A percentile compares a stretch with the other conserved stretches of the same genome.
phyloP scores from a whole-genome alignment of 2,329 filamentous ascomycete species.

The Lasiodiplodia gonubiensis region DNA sequence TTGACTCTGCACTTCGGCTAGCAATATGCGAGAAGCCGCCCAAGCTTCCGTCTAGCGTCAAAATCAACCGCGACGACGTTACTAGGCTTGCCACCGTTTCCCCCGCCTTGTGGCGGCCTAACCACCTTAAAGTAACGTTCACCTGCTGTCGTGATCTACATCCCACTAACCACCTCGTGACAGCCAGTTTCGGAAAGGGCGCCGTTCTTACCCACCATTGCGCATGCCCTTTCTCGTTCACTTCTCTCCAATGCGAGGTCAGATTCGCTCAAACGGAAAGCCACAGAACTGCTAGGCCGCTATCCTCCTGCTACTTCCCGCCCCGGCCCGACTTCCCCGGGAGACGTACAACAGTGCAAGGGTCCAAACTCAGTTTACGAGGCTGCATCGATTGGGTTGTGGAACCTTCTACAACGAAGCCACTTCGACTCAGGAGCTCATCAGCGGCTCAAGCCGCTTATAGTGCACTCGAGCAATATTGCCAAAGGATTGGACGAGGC shows the following conservation, averaged over 20 bases:
- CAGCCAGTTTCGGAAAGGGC: conserved; percentile 30
- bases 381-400: conserved; percentile 17
- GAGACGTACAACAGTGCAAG: background rate
- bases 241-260: conserved; percentile 30
- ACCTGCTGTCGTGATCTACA: background rate
- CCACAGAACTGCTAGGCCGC: conserved; percentile 12
- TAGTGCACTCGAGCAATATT: background rate
- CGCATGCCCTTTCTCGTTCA: conserved; percentile 32
- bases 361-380: conserved; percentile 11
- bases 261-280: conserved; percentile 29
- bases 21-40: conserved; percentile 41
- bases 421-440: conserved; percentile 26
- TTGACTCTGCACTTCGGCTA: conserved; percentile 46
- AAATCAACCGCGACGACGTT: conserved; percentile 42
- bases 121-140: conserved; percentile 40
- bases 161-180: background rate
- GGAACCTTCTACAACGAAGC: conserved; percentile 26
- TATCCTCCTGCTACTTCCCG: background rate
- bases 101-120: conserved; percentile 49
- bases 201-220: conserved; percentile 31
- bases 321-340: conserved; percentile 15
- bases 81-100: conserved; percentile 45
- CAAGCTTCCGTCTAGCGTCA: conserved; percentile 35
- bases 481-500: background rate
- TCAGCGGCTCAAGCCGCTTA: conserved; percentile 23